phyloP scores from a whole-genome alignment of 495 filamentous ascomycete species.

The Podospora pseudocomata region DNA sequence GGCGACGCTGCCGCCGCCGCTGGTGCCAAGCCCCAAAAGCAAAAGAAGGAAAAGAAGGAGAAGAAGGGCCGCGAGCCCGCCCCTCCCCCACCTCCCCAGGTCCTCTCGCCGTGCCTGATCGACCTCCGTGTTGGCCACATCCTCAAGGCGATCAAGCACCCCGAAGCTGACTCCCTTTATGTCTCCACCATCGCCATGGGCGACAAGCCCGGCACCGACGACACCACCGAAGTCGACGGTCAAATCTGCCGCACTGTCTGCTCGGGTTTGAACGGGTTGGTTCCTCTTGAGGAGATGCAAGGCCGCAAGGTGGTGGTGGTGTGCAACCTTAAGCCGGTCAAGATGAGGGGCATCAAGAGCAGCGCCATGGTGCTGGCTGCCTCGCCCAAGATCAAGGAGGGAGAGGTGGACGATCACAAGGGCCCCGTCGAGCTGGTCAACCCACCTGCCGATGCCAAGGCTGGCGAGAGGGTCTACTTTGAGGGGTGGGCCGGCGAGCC shows the following conservation, averaged over 20 bases:
- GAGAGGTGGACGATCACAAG: constrained; percentile 76
- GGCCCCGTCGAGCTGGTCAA: constrained; percentile 90
- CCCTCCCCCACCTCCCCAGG: constrained; percentile 60
- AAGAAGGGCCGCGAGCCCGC: constrained; percentile 79
- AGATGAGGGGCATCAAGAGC: constrained; percentile 96
- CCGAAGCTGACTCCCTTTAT: constrained; percentile 91
- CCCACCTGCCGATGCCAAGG: constrained; percentile 72
- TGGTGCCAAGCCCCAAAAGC: constrained; percentile 29
- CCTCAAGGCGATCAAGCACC: constrained; percentile 88
- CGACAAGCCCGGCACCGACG: constrained; percentile 78
- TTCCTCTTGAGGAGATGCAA: constrained; percentile 95
- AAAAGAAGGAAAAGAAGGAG: constrained; percentile 50
- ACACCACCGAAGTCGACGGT: constrained; percentile 81
- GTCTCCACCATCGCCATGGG: constrained; percentile 97
- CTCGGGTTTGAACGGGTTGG: constrained; percentile 88
- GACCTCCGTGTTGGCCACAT: constrained; percentile 97
- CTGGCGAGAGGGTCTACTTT: constrained; percentile 85
- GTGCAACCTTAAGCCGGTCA: constrained; percentile 97
- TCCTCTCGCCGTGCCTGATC: constrained; percentile 78
- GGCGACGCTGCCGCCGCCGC: constrained; percentile 8
- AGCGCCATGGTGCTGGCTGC: constrained; percentile 95
- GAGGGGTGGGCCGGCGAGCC: constrained; percentile 93
- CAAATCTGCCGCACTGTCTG: constrained; percentile 91
- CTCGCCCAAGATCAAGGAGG: constrained; percentile 73
- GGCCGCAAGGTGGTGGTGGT: constrained; percentile 89